Base-by-base conservation (phyloP, 1,284 basidiomycete genomes). In the Malassezia sympodialis region DNA sequence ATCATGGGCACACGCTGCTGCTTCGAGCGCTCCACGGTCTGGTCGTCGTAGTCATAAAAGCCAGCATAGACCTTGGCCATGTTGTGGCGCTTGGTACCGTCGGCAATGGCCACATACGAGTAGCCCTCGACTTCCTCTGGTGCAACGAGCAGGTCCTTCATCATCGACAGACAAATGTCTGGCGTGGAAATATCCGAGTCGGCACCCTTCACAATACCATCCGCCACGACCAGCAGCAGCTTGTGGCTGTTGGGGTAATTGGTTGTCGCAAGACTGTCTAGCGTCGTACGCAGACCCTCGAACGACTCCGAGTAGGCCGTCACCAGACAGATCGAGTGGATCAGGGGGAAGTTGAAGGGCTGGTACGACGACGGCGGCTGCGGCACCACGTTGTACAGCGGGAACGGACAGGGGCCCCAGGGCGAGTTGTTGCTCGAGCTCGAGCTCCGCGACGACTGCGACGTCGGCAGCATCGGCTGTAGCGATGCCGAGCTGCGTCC, bases 231-330 rank as follows among this genome's bases (percentile, higher is more conserved):
- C 58, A 98, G 79, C 59, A 99, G 84, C 50, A 96, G 75, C 76
- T 98, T 98, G 79, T 98, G 94, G 65, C 86, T 89, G 79, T 98
- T 96, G 26, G 93, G 93, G 73, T 96, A 99, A 76, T 96, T 91
- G 41, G 93, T 96, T 7, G 93, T 98, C 4, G 91, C 90, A 23
- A 99, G 82, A 15, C 93, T 96, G 77, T 99, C 93, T 23, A 99
- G 79, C 0, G 94, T 99, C 8, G 94, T 98, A 34, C 93, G 83
- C 3, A 99, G 80, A 79, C 94, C 94, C 75, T 96, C 91, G 28
- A 93, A 82, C 2, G 89, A 93, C 77, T 99, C 93, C 1, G 91
- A 96, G 76, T 99, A 99, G 2, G 94, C 94, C 1, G 94, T 99
- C 60, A 99, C 94, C 28, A 98, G 83, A 71, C 89, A 90, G 65